Percentiles rank a stretch among this genome's conserved stretches.
Evolutionary conservation across 2,329 filamentous ascomycete genomes (phyloP).

Genomic region (Lasiodiplodia sp.): DNA sequence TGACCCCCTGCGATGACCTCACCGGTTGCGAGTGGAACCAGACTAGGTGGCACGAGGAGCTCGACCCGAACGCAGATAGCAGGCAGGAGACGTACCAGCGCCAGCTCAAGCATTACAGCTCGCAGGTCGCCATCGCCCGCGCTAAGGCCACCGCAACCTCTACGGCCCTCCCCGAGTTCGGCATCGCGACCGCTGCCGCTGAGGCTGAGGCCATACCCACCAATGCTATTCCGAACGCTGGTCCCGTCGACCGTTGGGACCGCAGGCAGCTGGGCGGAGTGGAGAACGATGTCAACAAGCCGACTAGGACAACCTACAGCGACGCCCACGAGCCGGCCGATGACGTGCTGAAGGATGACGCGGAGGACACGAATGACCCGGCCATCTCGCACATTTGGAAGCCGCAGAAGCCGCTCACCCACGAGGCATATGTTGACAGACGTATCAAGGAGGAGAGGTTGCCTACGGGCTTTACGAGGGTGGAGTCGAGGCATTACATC

Average conservation of each 20-base stretch:
- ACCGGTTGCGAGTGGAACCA: conserved; percentile 55
- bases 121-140: conserved; percentile 43
- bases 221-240: not conserved
- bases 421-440: conserved; percentile 46
- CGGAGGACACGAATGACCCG: conserved; percentile 30
- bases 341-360: not conserved
- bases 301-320: conserved; percentile 27
- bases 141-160: conserved; percentile 39
- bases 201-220: conserved; percentile 32
- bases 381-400: conserved; percentile 29
- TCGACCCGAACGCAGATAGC: conserved; percentile 46
- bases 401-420: conserved; percentile 38
- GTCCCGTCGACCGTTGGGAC: not conserved
- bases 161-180: conserved; percentile 30
- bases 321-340: conserved; percentile 11
- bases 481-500: conserved; percentile 67
- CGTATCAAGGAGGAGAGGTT: conserved; percentile 54
- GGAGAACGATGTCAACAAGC: conserved; percentile 11
- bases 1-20: conserved; percentile 54
- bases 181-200: conserved; percentile 27
- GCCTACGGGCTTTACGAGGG: conserved; percentile 62
- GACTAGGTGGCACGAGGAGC: conserved; percentile 50
- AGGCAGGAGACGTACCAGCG: conserved; percentile 38
- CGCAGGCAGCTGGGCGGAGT: conserved; percentile 34
- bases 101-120: conserved; percentile 46